Percentiles rank a stretch among this genome's conserved stretches.
Evolutionary conservation across 1,284 basidiomycete species (phyloP).

Genomic region (Chiua sp.): DNA sequence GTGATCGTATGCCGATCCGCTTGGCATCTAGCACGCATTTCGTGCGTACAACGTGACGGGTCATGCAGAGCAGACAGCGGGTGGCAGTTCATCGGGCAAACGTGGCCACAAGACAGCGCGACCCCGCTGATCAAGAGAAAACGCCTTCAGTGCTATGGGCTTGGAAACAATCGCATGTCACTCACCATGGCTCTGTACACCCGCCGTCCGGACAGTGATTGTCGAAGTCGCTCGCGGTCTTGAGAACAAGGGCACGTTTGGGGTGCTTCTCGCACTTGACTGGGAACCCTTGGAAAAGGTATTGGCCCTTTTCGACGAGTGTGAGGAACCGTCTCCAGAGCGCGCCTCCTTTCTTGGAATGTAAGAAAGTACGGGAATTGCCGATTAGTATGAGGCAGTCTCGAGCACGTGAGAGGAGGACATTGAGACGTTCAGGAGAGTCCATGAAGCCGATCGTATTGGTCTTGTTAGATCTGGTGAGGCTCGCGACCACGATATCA

Average conservation of each 20-base stretch:
- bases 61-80: constrained; percentile 34
- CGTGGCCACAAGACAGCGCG: constrained; percentile 46
- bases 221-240: constrained; percentile 53
- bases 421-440: constrained; percentile 66
- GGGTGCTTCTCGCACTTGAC: constrained; percentile 60
- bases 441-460: constrained; percentile 70
- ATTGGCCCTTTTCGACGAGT: constrained; percentile 44
- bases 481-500: constrained; percentile 63
- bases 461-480: constrained; percentile 59
- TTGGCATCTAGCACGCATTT: constrained; percentile 4
- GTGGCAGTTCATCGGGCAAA: constrained; percentile 60
- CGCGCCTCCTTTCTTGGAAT: constrained; percentile 54
- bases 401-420: constrained; percentile 66
- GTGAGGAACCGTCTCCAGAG: constrained; percentile 56
- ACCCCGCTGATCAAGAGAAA: constrained; percentile 6
- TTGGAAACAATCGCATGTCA: no score
- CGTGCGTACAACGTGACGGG: constrained; percentile 37
- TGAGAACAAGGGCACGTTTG: constrained; percentile 41
- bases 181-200: constrained; percentile 60
- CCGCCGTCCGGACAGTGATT: constrained; percentile 63
- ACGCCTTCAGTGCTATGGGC: neutral
- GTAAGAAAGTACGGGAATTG: constrained; percentile 59
- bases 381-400: constrained; percentile 68
- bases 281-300: constrained; percentile 64
- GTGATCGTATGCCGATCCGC: constrained; percentile 5